Evolutionary conservation across 192 early-diverging fungal genomes (phyloP).

Genomic region (Linnemannia hyalina): DNA sequence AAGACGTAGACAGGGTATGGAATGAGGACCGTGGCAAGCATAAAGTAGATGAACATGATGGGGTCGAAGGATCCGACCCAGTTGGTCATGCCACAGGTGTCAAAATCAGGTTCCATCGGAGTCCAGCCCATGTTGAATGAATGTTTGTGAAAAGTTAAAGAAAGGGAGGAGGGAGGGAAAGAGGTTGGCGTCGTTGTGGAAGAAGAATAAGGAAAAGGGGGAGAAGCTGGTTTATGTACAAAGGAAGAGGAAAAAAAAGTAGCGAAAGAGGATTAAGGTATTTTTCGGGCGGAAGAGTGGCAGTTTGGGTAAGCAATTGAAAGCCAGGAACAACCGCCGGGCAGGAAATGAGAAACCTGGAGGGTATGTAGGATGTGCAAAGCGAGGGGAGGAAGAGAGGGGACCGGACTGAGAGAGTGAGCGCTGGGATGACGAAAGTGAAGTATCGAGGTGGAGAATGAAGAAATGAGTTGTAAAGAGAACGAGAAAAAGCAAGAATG

Average conservation of each 20-base stretch:
- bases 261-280: not conserved
- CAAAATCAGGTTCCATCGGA: constrained; percentile 51
- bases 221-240: not conserved
- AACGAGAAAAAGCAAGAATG: not conserved
- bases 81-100: constrained; percentile 50
- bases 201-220: not conserved
- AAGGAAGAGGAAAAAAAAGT: not conserved
- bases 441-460: not conserved
- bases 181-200: not conserved
- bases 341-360: not conserved
- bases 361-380: not conserved
- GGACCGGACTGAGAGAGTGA: not conserved
- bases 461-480: not conserved
- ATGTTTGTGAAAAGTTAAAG: not conserved
- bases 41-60: constrained; percentile 65
- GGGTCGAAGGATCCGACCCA: constrained; percentile 66
- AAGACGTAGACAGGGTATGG: constrained; percentile 69
- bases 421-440: not conserved
- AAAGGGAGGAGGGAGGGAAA: not conserved
- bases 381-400: not conserved
- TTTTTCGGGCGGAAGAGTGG: not conserved
- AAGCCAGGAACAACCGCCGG: constrained; percentile 16
- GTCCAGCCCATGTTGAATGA: constrained; percentile 42
- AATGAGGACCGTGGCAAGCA: constrained; percentile 65
- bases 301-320: not conserved